Evolutionary conservation across 345 rosid genomes (phyloP).

Genomic region (Eucalyptus urophylla): DNA sequence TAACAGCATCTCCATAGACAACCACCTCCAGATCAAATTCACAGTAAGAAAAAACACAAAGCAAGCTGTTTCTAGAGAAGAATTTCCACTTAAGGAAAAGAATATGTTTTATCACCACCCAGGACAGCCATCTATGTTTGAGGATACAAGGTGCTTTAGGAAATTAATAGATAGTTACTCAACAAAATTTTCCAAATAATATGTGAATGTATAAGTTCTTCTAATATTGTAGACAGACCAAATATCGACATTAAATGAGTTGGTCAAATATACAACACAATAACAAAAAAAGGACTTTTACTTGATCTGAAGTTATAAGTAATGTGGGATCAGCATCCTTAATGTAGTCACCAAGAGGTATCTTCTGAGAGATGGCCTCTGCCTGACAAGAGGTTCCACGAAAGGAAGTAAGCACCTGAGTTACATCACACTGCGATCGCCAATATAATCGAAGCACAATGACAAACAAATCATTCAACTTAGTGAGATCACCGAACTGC

Average conservation of each 20-base stretch:
- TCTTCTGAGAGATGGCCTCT: conserved; percentile 58
- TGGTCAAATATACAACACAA: not conserved
- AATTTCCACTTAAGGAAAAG: not conserved
- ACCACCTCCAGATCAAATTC: conserved; percentile 60
- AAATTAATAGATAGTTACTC: not conserved
- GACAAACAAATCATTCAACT: not conserved
- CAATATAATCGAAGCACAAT: not conserved
- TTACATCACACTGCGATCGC: not conserved
- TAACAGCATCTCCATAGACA: conserved; percentile 60
- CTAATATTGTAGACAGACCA: not conserved
- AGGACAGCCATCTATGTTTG: conserved; percentile 20
- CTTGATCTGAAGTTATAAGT: conserved; percentile 77
- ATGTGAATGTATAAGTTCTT: not conserved
- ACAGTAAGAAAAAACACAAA: conserved; percentile 13
- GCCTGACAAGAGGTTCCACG: conserved; percentile 49
- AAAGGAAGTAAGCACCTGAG: conserved; percentile 7
- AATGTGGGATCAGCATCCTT: conserved; percentile 50
- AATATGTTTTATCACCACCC: not conserved
- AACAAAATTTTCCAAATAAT: not conserved
- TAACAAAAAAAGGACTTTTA: conserved; percentile 2
- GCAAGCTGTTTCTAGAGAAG: not conserved
- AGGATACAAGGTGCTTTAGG: conserved; percentile 11
- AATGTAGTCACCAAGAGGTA: conserved; percentile 23
- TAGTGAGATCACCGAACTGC: not conserved
- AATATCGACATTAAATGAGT: not conserved